Conservation (phyloP, 441 rosid genomes). For the Monsonia emarginata region DNA sequence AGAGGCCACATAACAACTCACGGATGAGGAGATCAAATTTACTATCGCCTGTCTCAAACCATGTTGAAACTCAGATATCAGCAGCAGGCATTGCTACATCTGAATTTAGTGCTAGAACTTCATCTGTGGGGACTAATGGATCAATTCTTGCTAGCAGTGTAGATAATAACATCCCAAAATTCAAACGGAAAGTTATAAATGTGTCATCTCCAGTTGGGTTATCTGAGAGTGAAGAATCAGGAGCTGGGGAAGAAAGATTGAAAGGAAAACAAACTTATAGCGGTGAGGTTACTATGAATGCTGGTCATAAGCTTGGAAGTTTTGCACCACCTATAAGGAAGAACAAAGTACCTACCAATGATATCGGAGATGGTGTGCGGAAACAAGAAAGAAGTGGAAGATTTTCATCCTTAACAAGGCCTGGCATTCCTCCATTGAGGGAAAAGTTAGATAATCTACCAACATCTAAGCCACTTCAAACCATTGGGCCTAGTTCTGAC, state of each 20-base stretch:
- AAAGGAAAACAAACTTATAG: slow-evolving; percentile 43
- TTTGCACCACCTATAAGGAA: slow-evolving; percentile 38
- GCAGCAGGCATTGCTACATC: slow-evolving; percentile 50
- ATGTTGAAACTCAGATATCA: slow-evolving; percentile 44
- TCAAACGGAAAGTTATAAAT: slow-evolving; percentile 56
- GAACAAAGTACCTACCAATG: slow-evolving; percentile 44
- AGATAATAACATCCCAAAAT: slow-evolving; percentile 37
- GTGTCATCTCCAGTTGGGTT: slow-evolving; percentile 58
- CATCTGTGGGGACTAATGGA: slow-evolving; percentile 41
- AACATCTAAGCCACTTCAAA: slow-evolving; percentile 40
- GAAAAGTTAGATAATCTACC: slow-evolving; percentile 56
- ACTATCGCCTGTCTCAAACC: slow-evolving; percentile 55
- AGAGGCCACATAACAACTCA: slow-evolving; percentile 73
- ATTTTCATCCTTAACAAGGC: slow-evolving; percentile 41
- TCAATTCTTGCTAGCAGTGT: slow-evolving; percentile 31
- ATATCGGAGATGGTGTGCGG: slow-evolving; percentile 55
- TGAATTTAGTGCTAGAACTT: slow-evolving; percentile 49
- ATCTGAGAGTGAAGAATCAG: slow-evolving; percentile 85
- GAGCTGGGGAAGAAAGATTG: slow-evolving; percentile 58
- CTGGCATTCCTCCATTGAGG: slow-evolving; percentile 35
- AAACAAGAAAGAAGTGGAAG: slow-evolving; percentile 71
- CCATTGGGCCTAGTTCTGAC: slow-evolving; percentile 46
- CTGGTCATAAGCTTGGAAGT: slow-evolving; percentile 45
- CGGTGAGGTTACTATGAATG: slow-evolving; percentile 33
- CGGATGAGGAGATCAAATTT: slow-evolving; percentile 77